Conservation (phyloP, 2,329 filamentous ascomycete species). For the Cladosporium phlei region DNA sequence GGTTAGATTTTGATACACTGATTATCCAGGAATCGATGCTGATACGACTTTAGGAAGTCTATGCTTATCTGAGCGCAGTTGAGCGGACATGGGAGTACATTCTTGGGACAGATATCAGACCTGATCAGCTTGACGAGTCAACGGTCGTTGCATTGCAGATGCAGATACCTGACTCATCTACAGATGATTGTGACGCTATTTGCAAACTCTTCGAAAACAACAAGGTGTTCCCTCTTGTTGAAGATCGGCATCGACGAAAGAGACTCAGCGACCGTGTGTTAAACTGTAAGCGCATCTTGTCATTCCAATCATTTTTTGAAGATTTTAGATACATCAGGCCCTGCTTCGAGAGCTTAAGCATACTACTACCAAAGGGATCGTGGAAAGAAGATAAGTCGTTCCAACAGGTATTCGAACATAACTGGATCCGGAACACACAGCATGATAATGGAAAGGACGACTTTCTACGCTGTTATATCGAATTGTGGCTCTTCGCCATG, state of each 20-base stretch:
- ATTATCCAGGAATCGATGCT: neutral
- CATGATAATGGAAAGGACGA: neutral
- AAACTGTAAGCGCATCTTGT: neutral
- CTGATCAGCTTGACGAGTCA: neutral
- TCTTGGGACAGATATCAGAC: neutral
- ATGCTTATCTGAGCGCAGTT: neutral
- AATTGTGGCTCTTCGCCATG: neutral
- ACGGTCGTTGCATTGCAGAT: neutral
- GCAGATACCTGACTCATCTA: neutral
- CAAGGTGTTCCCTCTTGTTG: neutral
- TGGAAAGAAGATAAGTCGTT: neutral
- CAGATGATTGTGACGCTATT: neutral
- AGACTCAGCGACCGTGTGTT: neutral
- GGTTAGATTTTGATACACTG: neutral
- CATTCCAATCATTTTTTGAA: neutral
- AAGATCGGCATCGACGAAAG: neutral
- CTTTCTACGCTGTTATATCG: neutral
- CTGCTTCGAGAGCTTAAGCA: neutral
- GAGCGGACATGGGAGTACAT: neutral
- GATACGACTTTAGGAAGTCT: neutral
- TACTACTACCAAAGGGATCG: neutral
- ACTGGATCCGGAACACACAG: neutral
- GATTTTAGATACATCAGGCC: neutral
- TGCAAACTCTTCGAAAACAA: neutral
- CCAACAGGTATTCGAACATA: neutral